These are phyloP conservation scores for Fulvia fulva DNA, from an alignment of 2,329 filamentous ascomycete species.

Conservation along the genomic window DNA sequence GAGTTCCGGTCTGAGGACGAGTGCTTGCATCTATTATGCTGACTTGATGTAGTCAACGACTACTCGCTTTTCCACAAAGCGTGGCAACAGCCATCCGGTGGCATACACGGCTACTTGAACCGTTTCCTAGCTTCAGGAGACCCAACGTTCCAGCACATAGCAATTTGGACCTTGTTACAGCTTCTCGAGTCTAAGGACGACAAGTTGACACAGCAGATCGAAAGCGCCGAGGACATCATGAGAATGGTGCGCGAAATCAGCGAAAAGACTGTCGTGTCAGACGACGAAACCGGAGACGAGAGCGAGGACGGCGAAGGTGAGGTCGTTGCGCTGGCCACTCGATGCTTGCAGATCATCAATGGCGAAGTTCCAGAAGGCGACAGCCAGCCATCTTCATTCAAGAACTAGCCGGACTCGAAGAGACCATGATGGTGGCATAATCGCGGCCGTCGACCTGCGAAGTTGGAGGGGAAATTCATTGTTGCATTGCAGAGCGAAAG, in stretches of 20 bases:
- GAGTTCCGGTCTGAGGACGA: conserved; percentile 28
- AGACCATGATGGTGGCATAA: neutral
- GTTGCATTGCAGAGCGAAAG: conserved; percentile 1
- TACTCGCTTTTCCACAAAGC: conserved; percentile 94
- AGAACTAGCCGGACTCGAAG: conserved; percentile 7
- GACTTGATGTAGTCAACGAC: conserved; percentile 68
- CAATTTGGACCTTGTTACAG: conserved; percentile 95
- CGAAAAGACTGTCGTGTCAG: conserved; percentile 79
- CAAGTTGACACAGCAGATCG: conserved; percentile 80
- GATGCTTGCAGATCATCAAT: conserved; percentile 65
- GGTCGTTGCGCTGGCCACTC: conserved; percentile 83
- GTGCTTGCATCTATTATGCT: conserved; percentile 18
- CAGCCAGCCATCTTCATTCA: conserved; percentile 21
- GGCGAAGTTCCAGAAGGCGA: conserved; percentile 16
- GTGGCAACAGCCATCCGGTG: conserved; percentile 87
- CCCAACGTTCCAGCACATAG: conserved; percentile 97
- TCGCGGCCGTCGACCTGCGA: neutral
- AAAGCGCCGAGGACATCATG: conserved; percentile 85
- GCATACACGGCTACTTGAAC: conserved; percentile 91
- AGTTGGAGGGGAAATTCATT: neutral
- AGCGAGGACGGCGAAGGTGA: conserved; percentile 90
- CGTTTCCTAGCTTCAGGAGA: conserved; percentile 92
- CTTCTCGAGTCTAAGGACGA: conserved; percentile 93
- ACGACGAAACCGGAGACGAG: conserved; percentile 71
- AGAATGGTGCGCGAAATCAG: conserved; percentile 89